Percentiles rank a stretch among this genome's conserved stretches.
Evolutionary conservation across 225 moss, liverwort and hornwort genomes (phyloP).

Genomic region (Bryoerythrophyllum caledonicum): DNA sequence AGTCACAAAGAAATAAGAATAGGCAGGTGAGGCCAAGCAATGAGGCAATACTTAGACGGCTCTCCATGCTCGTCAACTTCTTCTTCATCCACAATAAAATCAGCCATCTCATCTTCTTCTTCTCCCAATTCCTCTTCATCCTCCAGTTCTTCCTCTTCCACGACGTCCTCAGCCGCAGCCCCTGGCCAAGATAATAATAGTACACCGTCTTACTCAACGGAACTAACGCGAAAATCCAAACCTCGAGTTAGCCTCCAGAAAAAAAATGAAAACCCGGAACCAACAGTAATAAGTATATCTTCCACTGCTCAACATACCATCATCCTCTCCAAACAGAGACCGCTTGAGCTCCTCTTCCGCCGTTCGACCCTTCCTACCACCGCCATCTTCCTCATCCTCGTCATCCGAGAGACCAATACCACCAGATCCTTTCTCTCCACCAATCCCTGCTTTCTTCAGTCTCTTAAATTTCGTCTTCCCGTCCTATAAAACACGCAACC

Average conservation of each 20-base stretch:
- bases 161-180: slow-evolving; percentile 80
- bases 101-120: slow-evolving; percentile 97
- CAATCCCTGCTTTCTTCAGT: slow-evolving; percentile 80
- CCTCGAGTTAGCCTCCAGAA: no score
- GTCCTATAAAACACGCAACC: slow-evolving; percentile 44
- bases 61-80: slow-evolving; percentile 94
- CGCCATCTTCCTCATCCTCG: slow-evolving; percentile 87
- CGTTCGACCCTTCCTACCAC: slow-evolving; percentile 81
- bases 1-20: slow-evolving; percentile 3
- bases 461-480: slow-evolving; percentile 92
- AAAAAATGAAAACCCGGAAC: slow-evolving; percentile 2
- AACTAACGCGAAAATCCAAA: slow-evolving; percentile 11
- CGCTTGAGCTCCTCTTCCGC: slow-evolving; percentile 95
- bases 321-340: slow-evolving; percentile 90
- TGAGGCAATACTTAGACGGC: slow-evolving; percentile 64
- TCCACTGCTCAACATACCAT: slow-evolving; percentile 54
- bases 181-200: slow-evolving; percentile 46
- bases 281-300: neutral
- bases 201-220: slow-evolving; percentile 2
- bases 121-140: slow-evolving; percentile 93
- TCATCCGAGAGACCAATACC: slow-evolving; percentile 80
- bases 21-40: slow-evolving; percentile 9
- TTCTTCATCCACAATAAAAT: slow-evolving; percentile 99
- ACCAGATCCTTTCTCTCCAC: slow-evolving; percentile 67
- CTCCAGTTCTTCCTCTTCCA: slow-evolving; percentile 77